Evolutionary conservation across 306 rosid species (phyloP).

Genomic region (Medicago truncatula): MtrunA17r5.0-ANR NC_053048.1:30083501-30084000

Average conservation of each 20-base stretch:
- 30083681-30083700: slow-evolving; percentile 33
- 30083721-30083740: too few relatives aligned
- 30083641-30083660: background rate
- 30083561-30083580: slow-evolving; percentile 51
- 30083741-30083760: slow-evolving; percentile 26
- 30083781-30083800: slow-evolving; percentile 53
- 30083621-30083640: background rate
- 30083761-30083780: slow-evolving; percentile 65
- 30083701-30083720: slow-evolving; percentile 16
- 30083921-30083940: slow-evolving; percentile 74
- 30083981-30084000: slow-evolving; percentile 52
- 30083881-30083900: slow-evolving; percentile 40
- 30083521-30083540: background rate
- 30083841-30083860: slow-evolving; percentile 5
- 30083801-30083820: slow-evolving; percentile 23
- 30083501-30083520: background rate
- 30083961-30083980: slow-evolving; percentile 62
- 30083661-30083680: background rate
- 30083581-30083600: slow-evolving; percentile 29
- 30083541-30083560: too few relatives aligned
- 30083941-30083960: slow-evolving; percentile 59
- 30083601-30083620: background rate
- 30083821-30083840: background rate
- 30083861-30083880: background rate
- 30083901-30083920: slow-evolving; percentile 78